Evolutionary conservation across 2,329 filamentous ascomycete species (phyloP).

Genomic region (Neopestalotiopsis sp.): DNA sequence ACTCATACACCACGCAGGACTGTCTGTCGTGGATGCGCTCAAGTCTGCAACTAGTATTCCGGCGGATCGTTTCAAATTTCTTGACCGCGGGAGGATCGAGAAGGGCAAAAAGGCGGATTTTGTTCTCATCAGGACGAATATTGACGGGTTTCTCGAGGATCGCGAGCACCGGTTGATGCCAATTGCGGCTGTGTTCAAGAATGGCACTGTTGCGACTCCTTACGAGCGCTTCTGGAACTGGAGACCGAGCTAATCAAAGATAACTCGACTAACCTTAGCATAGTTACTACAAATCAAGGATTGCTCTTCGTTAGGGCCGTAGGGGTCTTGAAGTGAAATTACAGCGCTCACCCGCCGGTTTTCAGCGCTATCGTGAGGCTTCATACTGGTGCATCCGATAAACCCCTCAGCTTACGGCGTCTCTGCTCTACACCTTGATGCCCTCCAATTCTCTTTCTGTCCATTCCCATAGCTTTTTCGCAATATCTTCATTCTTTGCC

Average conservation of each 20-base stretch:
- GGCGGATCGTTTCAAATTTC: not conserved
- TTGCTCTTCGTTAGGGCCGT: too few species aligned
- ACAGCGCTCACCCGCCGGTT: too few species aligned
- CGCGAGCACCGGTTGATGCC: not conserved
- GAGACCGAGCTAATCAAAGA: not conserved
- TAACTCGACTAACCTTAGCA: too few species aligned
- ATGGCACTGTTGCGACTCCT: not conserved
- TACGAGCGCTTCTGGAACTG: not conserved
- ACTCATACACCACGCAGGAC: not conserved
- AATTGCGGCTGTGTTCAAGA: not conserved
- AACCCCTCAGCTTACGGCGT: too few species aligned
- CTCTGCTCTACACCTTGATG: too few species aligned
- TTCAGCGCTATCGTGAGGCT: too few species aligned
- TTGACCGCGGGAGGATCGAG: not conserved
- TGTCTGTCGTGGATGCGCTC: not conserved
- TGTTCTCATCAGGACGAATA: not conserved
- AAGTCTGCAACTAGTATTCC: not conserved
- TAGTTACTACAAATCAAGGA: too few species aligned
- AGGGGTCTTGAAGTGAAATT: too few species aligned
- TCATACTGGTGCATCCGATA: too few species aligned
- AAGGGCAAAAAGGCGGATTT: not conserved
- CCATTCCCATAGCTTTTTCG: conserved; percentile 34
- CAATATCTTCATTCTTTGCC: conserved; percentile 28
- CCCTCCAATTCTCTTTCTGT: conserved; percentile 33
- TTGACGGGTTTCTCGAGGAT: not conserved